Percentiles rank a stretch among this genome's conserved stretches.
Conservation (phyloP, 2,329 filamentous ascomycete genomes). For the Emericellopsis atlantica region DNA sequence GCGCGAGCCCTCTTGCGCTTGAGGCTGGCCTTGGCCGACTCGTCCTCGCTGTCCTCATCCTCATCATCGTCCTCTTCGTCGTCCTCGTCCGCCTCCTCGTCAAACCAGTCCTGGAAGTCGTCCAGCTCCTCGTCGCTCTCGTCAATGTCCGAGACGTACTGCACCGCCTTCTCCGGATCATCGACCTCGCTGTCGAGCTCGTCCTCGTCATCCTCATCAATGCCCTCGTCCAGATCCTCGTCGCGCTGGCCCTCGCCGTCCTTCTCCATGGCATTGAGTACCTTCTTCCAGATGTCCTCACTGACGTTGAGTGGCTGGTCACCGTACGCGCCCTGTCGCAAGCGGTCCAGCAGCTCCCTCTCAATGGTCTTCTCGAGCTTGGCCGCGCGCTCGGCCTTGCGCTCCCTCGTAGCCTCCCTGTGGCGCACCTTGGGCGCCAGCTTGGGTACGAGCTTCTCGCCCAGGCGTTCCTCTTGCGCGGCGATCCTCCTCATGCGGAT, state of each 20-base stretch:
- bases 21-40: conserved; percentile 39
- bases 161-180: conserved; percentile 66
- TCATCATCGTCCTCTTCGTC: conserved; percentile 46
- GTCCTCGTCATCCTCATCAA: conserved; percentile 62
- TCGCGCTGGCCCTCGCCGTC: conserved; percentile 74
- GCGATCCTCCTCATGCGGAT: conserved; percentile 70
- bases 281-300: conserved; percentile 94
- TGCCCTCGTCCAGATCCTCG: conserved; percentile 78
- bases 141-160: conserved; percentile 88
- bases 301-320: conserved; percentile 92
- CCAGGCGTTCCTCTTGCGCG: conserved; percentile 78
- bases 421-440: conserved; percentile 80
- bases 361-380: conserved; percentile 96
- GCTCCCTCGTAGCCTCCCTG: conserved; percentile 62
- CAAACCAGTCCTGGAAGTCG: conserved; percentile 88
- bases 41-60: conserved; percentile 42
- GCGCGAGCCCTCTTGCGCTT: conserved; percentile 39
- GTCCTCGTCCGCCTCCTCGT: conserved; percentile 49
- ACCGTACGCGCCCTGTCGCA: conserved; percentile 87
- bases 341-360: conserved; percentile 79
- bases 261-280: conserved; percentile 79
- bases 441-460: conserved; percentile 78
- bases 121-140: conserved; percentile 69
- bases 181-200: conserved; percentile 61
- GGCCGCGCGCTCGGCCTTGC: conserved; percentile 69